Conservation (phyloP, 2,329 filamentous ascomycete genomes). For the Cladophialophora yegresii region DNA sequence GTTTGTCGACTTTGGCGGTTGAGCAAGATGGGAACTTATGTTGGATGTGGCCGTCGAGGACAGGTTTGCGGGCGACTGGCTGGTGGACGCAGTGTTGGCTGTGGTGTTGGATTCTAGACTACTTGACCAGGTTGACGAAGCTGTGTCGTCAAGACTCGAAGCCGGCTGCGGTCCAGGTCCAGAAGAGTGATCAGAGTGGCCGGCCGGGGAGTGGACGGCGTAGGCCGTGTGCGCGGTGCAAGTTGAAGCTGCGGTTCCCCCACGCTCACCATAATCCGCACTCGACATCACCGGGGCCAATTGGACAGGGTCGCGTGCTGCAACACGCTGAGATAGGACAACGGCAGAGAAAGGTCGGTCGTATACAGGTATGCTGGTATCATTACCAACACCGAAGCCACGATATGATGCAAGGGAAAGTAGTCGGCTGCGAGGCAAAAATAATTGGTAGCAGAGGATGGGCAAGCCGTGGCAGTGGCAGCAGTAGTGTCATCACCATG, state of each 20-base stretch:
- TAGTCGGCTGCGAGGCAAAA: constrained; percentile 9
- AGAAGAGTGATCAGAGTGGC: constrained; percentile 34
- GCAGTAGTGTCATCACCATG: constrained; percentile 30
- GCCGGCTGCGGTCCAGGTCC: constrained; percentile 36
- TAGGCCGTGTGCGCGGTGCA: constrained; percentile 36
- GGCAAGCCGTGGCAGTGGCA: constrained; percentile 7
- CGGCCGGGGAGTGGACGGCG: constrained; percentile 39
- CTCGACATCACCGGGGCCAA: constrained; percentile 35
- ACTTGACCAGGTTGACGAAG: constrained; percentile 42
- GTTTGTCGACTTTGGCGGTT: constrained; percentile 22
- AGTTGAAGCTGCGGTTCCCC: constrained; percentile 37
- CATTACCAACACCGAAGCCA: constrained; percentile 28
- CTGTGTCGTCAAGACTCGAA: constrained; percentile 39
- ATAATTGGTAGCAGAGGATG: constrained; percentile 16
- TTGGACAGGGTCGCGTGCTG: constrained; percentile 32
- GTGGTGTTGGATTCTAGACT: constrained; percentile 33
- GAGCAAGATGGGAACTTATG: constrained; percentile 1
- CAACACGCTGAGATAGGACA: constrained; percentile 24
- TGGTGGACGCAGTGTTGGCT: constrained; percentile 26
- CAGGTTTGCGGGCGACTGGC: constrained; percentile 29
- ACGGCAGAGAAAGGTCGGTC: neutral
- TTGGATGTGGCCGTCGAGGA: constrained; percentile 40
- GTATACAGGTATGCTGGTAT: constrained; percentile 14
- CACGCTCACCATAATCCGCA: constrained; percentile 42
- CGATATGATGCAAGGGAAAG: constrained; percentile 21